Percentiles rank a stretch among this genome's conserved stretches.
These are phyloP conservation scores for Ocimum tenuiflorum DNA, from an alignment of 257 asterid genomes.

Conservation along the genomic window DNA sequence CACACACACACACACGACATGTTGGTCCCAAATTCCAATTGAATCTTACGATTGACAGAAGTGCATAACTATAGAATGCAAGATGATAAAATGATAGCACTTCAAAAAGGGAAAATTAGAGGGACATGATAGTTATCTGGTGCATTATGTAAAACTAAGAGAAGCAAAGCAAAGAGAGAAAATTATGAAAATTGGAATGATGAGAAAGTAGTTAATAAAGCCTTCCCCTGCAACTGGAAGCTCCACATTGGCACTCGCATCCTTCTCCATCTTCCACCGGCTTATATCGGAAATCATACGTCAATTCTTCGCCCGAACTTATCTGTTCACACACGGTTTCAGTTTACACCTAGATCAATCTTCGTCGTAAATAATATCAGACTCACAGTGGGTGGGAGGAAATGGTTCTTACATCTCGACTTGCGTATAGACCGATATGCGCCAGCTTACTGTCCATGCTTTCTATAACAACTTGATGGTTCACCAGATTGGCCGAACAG, in stretches of 20 bases:
- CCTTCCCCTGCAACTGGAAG: conserved; percentile 87
- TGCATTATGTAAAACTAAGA: background rate
- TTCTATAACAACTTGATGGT: conserved; percentile 92
- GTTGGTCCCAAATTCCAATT: too few species aligned
- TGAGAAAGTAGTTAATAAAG: conserved; percentile 34
- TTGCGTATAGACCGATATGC: conserved; percentile 78
- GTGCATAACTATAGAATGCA: background rate
- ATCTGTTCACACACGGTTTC: conserved; percentile 79
- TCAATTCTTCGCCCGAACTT: conserved; percentile 76
- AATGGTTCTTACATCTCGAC: conserved; percentile 67
- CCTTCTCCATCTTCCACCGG: conserved; percentile 61
- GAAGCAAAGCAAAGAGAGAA: too few species aligned
- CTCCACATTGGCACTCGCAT: conserved; percentile 69
- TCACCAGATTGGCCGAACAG: conserved; percentile 85
- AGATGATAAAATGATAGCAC: background rate
- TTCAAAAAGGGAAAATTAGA: too few species aligned
- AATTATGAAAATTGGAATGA: background rate
- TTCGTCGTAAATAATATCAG: too few species aligned
- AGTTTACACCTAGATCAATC: background rate
- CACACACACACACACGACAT: too few species aligned
- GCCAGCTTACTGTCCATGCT: conserved; percentile 93
- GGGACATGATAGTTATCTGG: too few species aligned
- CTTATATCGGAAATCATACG: conserved; percentile 70
- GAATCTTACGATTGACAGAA: too few species aligned
- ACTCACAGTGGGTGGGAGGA: background rate